Base-by-base conservation (phyloP, 768 basidiomycete species). In the Xerocomellus chrysenteron region DNA sequence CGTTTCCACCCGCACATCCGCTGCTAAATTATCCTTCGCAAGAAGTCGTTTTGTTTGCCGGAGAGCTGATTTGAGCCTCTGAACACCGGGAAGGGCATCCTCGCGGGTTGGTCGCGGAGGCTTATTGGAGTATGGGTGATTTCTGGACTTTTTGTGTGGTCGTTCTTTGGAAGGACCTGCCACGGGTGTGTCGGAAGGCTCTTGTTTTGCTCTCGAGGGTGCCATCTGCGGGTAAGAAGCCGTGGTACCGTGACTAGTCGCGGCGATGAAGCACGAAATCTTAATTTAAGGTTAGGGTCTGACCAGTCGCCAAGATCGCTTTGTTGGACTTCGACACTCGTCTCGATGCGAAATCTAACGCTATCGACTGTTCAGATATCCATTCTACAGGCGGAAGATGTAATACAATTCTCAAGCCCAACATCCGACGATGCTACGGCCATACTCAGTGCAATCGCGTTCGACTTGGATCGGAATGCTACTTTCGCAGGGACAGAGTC, bases 11-110 rank as follows among this genome's bases (percentile, higher is more conserved):
- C 90, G 81, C 5, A 92, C 83, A 68, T 95, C 83, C 13, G 95
- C 90, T n/a, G 87, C 89, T 3, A 98, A 74, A 32, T 80, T 88
- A 41, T 93, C 89, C 87, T 89, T 94, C 26, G 89, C 87, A 35
- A 96, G 78, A 37, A 98, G 74, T 46, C 95, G 76, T 58, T 83
- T 82, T 1, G 93, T 88, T 73, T 96, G 94, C 52, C 95, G 77
- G 51, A 98, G 74, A 28, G 86, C 77, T 6, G 93, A 81, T 70
- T 97, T 98, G 60, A 96, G 75, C 73, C 93, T 97, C 63, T 89
- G 89, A 7, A 94, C 81, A 16, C 94, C 93, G 3, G 86, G 87
- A 28, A 64, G 56, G 16, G 62, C 41, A 45, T 68, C 65, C 3
- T 66, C 64, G 11, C 46, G 26, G 16, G 35, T 26, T 6, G 47